Evolutionary conservation across 306 rosid species (phyloP).

Genomic region (Senna siamea): DNA sequence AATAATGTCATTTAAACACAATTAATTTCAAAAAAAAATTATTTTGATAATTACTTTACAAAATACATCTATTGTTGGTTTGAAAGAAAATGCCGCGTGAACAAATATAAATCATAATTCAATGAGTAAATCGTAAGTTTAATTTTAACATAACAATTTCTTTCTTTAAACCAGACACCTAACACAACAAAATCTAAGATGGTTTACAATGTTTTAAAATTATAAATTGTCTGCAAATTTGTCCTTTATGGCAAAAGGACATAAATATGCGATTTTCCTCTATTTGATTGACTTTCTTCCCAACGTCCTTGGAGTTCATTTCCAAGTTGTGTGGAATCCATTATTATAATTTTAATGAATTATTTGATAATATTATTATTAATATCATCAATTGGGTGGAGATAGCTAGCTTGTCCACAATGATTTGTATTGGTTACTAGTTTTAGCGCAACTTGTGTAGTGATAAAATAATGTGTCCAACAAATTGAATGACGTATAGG

Average conservation of each 20-base stretch:
- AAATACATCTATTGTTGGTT: too few species aligned
- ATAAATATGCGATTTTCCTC: neutral
- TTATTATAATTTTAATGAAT: neutral
- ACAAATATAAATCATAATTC: too few species aligned
- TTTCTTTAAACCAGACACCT: neutral
- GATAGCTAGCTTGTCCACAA: neutral
- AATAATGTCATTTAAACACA: too few species aligned
- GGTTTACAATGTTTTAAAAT: neutral
- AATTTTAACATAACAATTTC: neutral
- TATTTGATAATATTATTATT: neutral
- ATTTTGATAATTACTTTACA: too few species aligned
- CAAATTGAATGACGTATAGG: neutral
- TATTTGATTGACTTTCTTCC: constrained; percentile 14
- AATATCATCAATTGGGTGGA: neutral
- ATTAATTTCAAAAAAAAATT: too few species aligned
- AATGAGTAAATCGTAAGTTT: too few species aligned
- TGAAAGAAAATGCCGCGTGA: too few species aligned
- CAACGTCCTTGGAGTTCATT: constrained; percentile 35
- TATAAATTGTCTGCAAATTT: neutral
- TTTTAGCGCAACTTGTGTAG: neutral
- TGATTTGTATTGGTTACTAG: neutral
- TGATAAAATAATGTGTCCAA: neutral
- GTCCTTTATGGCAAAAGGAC: neutral
- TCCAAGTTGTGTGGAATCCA: constrained; percentile 6
- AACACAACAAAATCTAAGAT: neutral